These are phyloP conservation scores for Fragaria nilgerrensis DNA, from an alignment of 306 rosid genomes.

Conservation along the genomic window DNA sequence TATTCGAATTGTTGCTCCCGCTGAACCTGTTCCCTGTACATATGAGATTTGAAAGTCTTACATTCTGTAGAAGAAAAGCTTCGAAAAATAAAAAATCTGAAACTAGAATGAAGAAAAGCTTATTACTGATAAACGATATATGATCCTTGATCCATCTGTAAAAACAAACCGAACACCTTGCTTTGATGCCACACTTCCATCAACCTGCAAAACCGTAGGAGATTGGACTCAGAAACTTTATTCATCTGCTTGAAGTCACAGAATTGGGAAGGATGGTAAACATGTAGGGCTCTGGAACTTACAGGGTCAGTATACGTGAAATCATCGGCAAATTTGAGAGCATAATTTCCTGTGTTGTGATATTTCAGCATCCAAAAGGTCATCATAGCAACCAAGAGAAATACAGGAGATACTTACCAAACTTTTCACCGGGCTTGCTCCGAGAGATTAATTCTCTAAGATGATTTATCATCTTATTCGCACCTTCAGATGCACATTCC, in stretches of 20 bases:
- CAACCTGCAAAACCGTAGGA: conserved; percentile 53
- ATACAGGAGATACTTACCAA: conserved; percentile 49
- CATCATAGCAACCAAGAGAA: conserved; percentile 11
- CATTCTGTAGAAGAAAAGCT: not conserved
- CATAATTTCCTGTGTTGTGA: conserved; percentile 60
- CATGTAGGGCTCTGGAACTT: conserved; percentile 31
- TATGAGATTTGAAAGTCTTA: conserved; percentile 14
- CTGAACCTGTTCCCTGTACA: conserved; percentile 93
- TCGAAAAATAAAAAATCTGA: not conserved
- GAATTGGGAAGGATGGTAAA: conserved; percentile 12
- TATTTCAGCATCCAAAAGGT: conserved; percentile 19
- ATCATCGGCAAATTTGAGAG: conserved; percentile 90
- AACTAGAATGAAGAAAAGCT: conserved; percentile 12
- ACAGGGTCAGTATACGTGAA: conserved; percentile 85
- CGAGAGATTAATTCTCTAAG: conserved; percentile 61
- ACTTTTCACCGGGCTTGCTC: conserved; percentile 78
- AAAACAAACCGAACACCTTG: conserved; percentile 96
- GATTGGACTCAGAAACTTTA: conserved; percentile 5
- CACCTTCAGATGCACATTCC: conserved; percentile 95
- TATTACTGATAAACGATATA: conserved; percentile 89
- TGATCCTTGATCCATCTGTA: conserved; percentile 92
- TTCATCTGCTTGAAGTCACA: conserved; percentile 21
- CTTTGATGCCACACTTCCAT: conserved; percentile 81
- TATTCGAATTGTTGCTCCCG: conserved; percentile 91
- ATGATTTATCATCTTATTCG: conserved; percentile 76